Base-by-base conservation (phyloP, 371 early-diverging fungal species). In the Lichtheimia ornata region DNA sequence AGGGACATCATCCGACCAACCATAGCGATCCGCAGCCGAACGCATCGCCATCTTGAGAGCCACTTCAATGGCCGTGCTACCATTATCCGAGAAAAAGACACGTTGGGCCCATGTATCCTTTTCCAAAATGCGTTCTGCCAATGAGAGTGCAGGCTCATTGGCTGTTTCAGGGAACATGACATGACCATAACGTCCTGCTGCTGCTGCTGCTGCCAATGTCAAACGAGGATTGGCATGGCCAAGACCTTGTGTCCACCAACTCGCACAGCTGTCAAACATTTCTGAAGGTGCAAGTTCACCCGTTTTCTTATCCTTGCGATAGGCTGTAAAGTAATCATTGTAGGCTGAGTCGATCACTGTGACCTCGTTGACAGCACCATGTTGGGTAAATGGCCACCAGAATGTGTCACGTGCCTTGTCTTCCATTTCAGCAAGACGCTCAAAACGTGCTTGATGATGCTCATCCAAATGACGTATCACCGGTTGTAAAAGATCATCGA, bases 341-440 rank as follows among this genome's bases (percentile, higher is more conserved):
- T 86, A 79, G 0, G 93, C 93, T 6, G 92, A 90, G 68, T 93
- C 93, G 49, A 93, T 85, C 5, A 91, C 87, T 2, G 87, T 91
- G 5, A 88, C 84, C n/a, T 79, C 75, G 58, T 82, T 77, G 42
- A 90, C 88, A 0, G 63, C 65, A 17, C 76, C 62, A 53, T 93
- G 92, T 58, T 93, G 94, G 0, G 94, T 93, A 66, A 93, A 93
- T 5, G 94, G 94, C 91, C 91, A 93, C 92, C 94, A 91, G 20
- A 93, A 75, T 0, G 72, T 75, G 3, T 81, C 70, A 27, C 77
- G 65, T 0, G 84, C 86, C 57, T 81, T 76, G 2, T 79, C 69
- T 0, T 77, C 83, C 84, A 93, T 83, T 0, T 74, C 56, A 49
- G 86, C 84, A 28, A 90, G 64, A 20, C 83, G 66, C 50, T 86